phyloP scores from a whole-genome alignment of 1,284 basidiomycete genomes.

The Puccinia hordei region DNA sequence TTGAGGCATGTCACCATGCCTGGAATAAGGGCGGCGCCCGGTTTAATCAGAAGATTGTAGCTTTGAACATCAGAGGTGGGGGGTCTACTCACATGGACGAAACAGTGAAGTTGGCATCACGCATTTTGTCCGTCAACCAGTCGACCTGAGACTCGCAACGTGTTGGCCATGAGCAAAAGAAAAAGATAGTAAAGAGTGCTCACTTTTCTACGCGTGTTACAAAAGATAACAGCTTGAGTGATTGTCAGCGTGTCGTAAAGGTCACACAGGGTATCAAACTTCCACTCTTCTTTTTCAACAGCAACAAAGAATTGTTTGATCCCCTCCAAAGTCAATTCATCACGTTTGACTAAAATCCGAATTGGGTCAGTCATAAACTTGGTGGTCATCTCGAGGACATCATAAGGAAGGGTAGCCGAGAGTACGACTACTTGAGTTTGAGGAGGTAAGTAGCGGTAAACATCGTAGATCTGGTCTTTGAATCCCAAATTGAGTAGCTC shows the following conservation, averaged over 20 bases:
- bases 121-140: slow-evolving; percentile 60
- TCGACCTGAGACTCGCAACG: slow-evolving; percentile 52
- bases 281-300: slow-evolving; percentile 58
- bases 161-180: not conserved
- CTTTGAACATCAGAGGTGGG: not conserved
- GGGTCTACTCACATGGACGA: slow-evolving; percentile 56
- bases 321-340: slow-evolving; percentile 58
- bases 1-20: slow-evolving; percentile 58
- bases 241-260: slow-evolving; percentile 57
- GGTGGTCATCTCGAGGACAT: slow-evolving; percentile 57
- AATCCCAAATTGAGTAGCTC: slow-evolving; percentile 56
- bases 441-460: slow-evolving; percentile 54
- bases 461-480: slow-evolving; percentile 58
- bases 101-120: slow-evolving; percentile 59
- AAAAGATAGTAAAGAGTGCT: not conserved
- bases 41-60: not conserved
- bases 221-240: slow-evolving; percentile 60
- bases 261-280: slow-evolving; percentile 57
- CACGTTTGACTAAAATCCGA: slow-evolving; percentile 60
- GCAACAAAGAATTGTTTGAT: slow-evolving; percentile 58
- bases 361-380: slow-evolving; percentile 58
- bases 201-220: slow-evolving; percentile 58
- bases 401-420: slow-evolving; percentile 56
- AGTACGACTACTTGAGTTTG: slow-evolving; percentile 55
- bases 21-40: slow-evolving; percentile 48